Evolutionary conservation across 306 rosid species (phyloP), one percentile per base, ranked within the genome.

Genomic region (Sicyos edulis): DNA sequence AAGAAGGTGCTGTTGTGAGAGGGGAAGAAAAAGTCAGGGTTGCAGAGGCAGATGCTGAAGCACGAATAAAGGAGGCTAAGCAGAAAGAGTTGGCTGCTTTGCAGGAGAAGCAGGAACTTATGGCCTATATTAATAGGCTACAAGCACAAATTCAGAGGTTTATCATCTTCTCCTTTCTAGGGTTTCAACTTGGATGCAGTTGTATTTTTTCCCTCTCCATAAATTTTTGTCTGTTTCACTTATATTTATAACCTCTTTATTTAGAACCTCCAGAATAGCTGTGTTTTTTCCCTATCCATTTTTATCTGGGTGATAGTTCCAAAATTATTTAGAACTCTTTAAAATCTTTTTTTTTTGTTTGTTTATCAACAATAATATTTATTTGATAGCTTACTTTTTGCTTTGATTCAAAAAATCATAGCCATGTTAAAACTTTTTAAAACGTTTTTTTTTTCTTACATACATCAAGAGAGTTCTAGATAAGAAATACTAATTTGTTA

Each of bases 1-100:
- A 81, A 79, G 99, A 95, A 89, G 99, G 89, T 68, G 79, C 91
- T 58, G 90, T 91, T 20, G 88, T 87, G 77, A 82, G 97, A 75
- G 96, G 97, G 0, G 97, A 95, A 72, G 99, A 95, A 82, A 95
- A 87, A 84, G 92, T 85, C 66, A 87, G 97, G 85, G 88, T 87
- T 79, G 82, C 91, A 0, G 96, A 84, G 80, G 91, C 91, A 73
- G 82, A 81, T 73, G 91, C 96, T 54, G 92, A 86, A 83, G 75
- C 88, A 76, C 87, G 87, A 86, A 84, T 84, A 85, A 95, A 85
- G 81, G 96, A 95, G 70, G 91, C 95, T 56, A 55, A 78, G 49
- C 90, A 87, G 83, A 91, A 91, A 74, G 95, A 87, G 74, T 66
- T 79, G 5, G 83, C 83, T 14, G 92, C 96, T 29, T 57, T 78